A percentile compares a stretch with the other conserved stretches of the same genome.
Conservation (phyloP, 1,284 basidiomycete species). For the Tylopilus orsonianus region DNA sequence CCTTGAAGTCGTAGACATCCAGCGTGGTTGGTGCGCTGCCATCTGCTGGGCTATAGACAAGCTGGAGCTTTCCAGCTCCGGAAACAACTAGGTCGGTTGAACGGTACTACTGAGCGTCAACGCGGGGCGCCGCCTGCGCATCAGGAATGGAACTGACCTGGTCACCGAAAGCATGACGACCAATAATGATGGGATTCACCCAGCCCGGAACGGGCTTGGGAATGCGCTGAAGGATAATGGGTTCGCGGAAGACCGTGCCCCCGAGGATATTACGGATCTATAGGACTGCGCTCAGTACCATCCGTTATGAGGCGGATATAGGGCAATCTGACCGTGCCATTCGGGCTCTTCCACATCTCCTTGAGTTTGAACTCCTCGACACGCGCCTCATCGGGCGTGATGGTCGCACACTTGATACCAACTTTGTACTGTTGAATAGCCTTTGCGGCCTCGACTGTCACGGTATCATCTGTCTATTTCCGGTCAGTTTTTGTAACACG, state of each 20-base stretch:
- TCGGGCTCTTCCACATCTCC: slow-evolving; percentile 97
- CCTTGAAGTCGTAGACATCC: slow-evolving; percentile 90
- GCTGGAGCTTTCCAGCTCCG: slow-evolving; percentile 87
- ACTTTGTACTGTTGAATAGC: slow-evolving; percentile 90
- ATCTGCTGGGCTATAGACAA: slow-evolving; percentile 80
- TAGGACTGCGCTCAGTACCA: slow-evolving; percentile 6
- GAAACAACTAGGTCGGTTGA: slow-evolving; percentile 88
- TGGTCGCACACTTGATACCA: slow-evolving; percentile 96
- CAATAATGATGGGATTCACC: slow-evolving; percentile 96
- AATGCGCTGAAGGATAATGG: slow-evolving; percentile 89
- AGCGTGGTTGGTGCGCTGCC: slow-evolving; percentile 65
- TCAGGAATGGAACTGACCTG: slow-evolving; percentile 52
- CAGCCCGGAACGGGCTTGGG: slow-evolving; percentile 95
- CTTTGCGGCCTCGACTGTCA: slow-evolving; percentile 92
- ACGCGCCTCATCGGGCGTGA: slow-evolving; percentile 96
- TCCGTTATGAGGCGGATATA: slow-evolving; percentile 1
- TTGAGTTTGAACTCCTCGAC: slow-evolving; percentile 96
- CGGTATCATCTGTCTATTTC: slow-evolving; percentile 84
- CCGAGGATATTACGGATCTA: slow-evolving; percentile 96
- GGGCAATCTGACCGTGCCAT: slow-evolving; percentile 74
- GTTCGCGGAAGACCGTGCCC: slow-evolving; percentile 98
- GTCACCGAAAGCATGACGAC: slow-evolving; percentile 95
- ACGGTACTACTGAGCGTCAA: slow-evolving; percentile 60
- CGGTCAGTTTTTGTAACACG: slow-evolving; percentile 4
- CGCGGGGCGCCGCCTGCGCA: not conserved